Evolutionary conservation across 2,329 filamentous ascomycete genomes (phyloP), one percentile per base, ranked within the genome.

Genomic region (Pseudocercospora macadamiae): DNA sequence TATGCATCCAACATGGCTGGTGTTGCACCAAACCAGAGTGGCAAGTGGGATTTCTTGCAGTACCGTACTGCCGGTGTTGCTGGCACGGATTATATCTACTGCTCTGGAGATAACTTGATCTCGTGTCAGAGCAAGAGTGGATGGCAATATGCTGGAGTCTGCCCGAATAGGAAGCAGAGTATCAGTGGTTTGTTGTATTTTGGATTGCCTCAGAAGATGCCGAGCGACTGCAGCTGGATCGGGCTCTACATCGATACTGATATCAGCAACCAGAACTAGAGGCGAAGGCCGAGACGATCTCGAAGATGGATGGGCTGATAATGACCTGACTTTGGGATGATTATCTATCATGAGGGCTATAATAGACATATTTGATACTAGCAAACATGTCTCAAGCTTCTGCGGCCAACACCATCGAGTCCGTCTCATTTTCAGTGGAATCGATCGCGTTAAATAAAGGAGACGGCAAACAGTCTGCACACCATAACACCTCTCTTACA

Each of bases 81-180:
- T 36, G 58, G 54, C 14, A 23, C 39, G 30, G 58, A 57, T 26
- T 60, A 60, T 28, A 60, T 60, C 16, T 34, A 51, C 39, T 60
- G 58, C 58, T 60, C 58, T 21, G 58, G 42, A 28, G 58, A 51
- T 28, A 56, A 49, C 18, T 36, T 57, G 30, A 60, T 60, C 49
- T 49, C 37, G 25, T 60, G 54, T 42, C 48, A 49, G 49, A 53
- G 47, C 34, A 60, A 60, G 54, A 49, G 47, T 42, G 58, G 58
- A 18, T 60, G 52, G 52, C 54, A 60, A 42, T 57, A 57, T 54
- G 58, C 58, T 25, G 58, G 54, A 26, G 54, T 60, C 1, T 60
- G 54, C 23, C 58, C 58, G 4, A 54, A 57, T 30, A 34, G 54
- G 19, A 56, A 57, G 54, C 58, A 60, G 57, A 52, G 45, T 10